Conservation (phyloP, 2,329 filamentous ascomycete species). For the Claviceps africana region DNA sequence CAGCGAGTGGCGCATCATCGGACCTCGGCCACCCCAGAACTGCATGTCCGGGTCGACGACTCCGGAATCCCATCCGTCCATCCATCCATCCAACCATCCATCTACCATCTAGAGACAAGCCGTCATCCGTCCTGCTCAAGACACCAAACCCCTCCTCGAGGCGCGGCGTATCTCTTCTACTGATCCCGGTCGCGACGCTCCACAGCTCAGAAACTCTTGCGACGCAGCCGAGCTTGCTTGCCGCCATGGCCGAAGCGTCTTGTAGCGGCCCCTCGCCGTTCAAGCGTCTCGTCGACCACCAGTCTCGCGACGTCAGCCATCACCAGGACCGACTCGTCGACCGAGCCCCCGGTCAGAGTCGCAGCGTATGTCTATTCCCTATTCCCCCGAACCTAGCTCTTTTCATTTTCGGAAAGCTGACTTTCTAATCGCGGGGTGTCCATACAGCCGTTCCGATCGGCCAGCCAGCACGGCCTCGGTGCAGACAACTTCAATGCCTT, state of each 20-base stretch:
- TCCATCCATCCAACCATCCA: background rate
- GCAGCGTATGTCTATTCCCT: constrained; percentile 16
- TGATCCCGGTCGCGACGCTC: background rate
- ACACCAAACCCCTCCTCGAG: background rate
- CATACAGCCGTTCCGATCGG: constrained; percentile 22
- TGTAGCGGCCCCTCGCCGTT: constrained; percentile 29
- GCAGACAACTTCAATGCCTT: constrained; percentile 23
- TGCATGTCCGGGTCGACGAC: background rate
- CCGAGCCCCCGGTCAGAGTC: constrained; percentile 14
- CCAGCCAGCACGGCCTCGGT: constrained; percentile 14
- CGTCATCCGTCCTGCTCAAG: background rate
- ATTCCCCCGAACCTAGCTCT: background rate
- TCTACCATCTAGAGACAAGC: background rate
- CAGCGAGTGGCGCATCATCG: background rate
- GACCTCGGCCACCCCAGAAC: background rate
- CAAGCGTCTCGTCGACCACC: constrained; percentile 28
- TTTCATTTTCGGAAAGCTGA: background rate
- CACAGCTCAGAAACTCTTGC: background rate
- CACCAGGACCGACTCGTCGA: constrained; percentile 26
- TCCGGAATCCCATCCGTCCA: background rate
- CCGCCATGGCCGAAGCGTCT: constrained; percentile 25
- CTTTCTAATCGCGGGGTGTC: background rate
- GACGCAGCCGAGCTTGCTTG: background rate
- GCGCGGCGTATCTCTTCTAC: background rate
- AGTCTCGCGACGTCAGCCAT: constrained; percentile 26